Evolutionary conservation across 2,329 filamentous ascomycete species (phyloP), one percentile per base, ranked within the genome.

Genomic region (Colletotrichum sp.): DNA sequence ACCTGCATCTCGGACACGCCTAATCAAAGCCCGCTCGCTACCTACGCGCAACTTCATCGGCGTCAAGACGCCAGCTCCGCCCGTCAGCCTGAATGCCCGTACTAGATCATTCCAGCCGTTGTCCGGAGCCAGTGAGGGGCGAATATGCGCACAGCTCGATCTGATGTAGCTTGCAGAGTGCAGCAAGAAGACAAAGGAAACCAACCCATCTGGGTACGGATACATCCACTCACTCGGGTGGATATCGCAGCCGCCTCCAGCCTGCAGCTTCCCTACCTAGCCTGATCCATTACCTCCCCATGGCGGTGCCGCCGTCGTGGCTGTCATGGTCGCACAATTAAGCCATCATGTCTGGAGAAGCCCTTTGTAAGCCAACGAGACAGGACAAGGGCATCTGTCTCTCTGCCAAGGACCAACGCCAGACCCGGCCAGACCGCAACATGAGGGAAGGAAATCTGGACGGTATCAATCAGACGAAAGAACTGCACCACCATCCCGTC

Each of bases 381-480:
- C 52, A 61, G 71, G 59, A 65, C 67, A 74, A 65, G 67, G 72
- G 59, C 72, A 28, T 44, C 44, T 66, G 28, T 34, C 61, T 36
- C 25, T 72, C 63, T 63, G 39, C 68, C 69, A 72, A 72, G 69
- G 39, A 67, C 59, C 63, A 68, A 63, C 36, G 39, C 55, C 73
- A 68, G 44, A 44, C 55, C 69, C 30, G 57, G 69, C 30, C 69
- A 67, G 69, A 57, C 73, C 63, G 39, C 69, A 52, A 72, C 44
- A 48, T 48, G 44, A 48, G 44, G 44, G 44, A 48, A 48, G 22
- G 52, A 64, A 67, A 75, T 72, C n/a, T 48, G 44, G 44, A 48
- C n/a, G 73, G 73, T 70, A 75, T 75, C 72, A 72, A 34, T 72
- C 73, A 75, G 63, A 75, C 69, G 73, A 75, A 75, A 75, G 66